Evolutionary conservation across 768 basidiomycete genomes (phyloP).

Genomic region (Leccinum aurantiacum): DNA sequence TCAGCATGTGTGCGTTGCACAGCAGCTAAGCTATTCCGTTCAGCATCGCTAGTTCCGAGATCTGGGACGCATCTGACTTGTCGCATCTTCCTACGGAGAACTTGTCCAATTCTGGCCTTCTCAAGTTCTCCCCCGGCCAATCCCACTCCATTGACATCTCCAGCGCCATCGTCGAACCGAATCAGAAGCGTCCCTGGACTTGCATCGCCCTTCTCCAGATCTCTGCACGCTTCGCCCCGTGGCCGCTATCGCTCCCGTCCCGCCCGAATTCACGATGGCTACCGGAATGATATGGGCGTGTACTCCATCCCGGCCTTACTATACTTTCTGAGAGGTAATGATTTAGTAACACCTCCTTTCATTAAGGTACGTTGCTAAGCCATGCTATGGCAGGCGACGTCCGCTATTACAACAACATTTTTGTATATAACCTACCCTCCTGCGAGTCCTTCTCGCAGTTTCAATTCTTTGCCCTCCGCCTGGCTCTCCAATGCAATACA

Average conservation of each 20-base stretch:
- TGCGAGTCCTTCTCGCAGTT: conserved; percentile 12
- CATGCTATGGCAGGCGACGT: conserved; percentile 36
- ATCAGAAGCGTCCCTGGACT: conserved; percentile 20
- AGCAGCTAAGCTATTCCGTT: conserved; percentile 10
- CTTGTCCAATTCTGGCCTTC: conserved; percentile 22
- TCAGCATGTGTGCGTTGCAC: conserved; percentile 16
- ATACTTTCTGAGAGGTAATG: conserved; percentile 36
- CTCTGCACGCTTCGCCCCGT: conserved; percentile 23
- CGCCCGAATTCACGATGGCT: conserved; percentile 32
- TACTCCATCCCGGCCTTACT: conserved; percentile 34
- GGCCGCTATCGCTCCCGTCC: conserved; percentile 31
- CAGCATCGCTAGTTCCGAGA: conserved; percentile 21
- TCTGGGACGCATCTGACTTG: conserved; percentile 14
- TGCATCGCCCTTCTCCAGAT: conserved; percentile 29
- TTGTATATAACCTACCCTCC: conserved; percentile 33
- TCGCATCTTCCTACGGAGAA: conserved; percentile 29
- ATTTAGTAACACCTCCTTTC: conserved; percentile 38
- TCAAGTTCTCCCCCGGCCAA: conserved; percentile 30
- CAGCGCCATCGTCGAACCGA: conserved; percentile 35
- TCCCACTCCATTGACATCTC: conserved; percentile 32
- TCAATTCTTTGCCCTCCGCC: conserved; percentile 4
- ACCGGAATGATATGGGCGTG: conserved; percentile 37
- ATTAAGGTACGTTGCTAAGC: conserved; percentile 40
- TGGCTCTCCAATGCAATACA: conserved; percentile 30
- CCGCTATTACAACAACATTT: conserved; percentile 34